A percentile compares a stretch with the other conserved stretches of the same genome.
phyloP scores from a whole-genome alignment of 2,329 filamentous ascomycete genomes.

The Arthrinium puccinioides region DNA sequence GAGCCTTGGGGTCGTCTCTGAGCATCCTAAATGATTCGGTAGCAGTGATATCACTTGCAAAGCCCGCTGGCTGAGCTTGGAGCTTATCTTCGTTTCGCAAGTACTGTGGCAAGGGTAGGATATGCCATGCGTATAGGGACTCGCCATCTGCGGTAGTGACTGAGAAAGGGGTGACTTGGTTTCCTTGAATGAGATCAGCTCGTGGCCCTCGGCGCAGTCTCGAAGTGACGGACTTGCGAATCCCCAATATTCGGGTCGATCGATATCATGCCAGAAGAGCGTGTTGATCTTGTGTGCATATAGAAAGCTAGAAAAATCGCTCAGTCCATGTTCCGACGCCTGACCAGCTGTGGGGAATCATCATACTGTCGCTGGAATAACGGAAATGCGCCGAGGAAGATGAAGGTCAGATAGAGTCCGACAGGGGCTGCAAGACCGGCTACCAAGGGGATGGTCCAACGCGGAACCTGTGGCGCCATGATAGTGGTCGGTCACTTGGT shows the following conservation, averaged over 20 bases:
- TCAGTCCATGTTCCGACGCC: conserved; percentile 1
- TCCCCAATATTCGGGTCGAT: conserved; percentile 74
- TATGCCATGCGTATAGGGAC: conserved; percentile 67
- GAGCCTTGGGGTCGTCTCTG: conserved; percentile 34
- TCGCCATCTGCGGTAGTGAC: conserved; percentile 59
- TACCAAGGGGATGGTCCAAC: conserved; percentile 29
- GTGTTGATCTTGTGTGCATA: conserved; percentile 80
- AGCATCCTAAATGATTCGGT: conserved; percentile 34
- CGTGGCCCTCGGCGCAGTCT: conserved; percentile 7
- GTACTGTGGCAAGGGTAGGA: conserved; percentile 64
- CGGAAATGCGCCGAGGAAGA: conserved; percentile 60
- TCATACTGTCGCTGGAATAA: conserved; percentile 75
- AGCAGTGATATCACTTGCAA: conserved; percentile 31
- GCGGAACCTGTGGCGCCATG: conserved; percentile 22
- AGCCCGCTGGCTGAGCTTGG: conserved; percentile 40
- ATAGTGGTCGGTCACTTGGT: no score
- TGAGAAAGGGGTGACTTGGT: conserved; percentile 67
- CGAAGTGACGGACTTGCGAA: conserved; percentile 62
- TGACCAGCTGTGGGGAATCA: conserved; percentile 2
- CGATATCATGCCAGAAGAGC: conserved; percentile 62
- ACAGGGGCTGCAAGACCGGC: conserved; percentile 52
- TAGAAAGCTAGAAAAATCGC: conserved; percentile 51
- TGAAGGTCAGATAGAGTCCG: conserved; percentile 57
- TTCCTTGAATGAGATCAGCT: conserved; percentile 34
- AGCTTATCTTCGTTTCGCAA: conserved; percentile 52